Base-by-base conservation (phyloP, 768 basidiomycete species). In the Serendipita sp. region DNA sequence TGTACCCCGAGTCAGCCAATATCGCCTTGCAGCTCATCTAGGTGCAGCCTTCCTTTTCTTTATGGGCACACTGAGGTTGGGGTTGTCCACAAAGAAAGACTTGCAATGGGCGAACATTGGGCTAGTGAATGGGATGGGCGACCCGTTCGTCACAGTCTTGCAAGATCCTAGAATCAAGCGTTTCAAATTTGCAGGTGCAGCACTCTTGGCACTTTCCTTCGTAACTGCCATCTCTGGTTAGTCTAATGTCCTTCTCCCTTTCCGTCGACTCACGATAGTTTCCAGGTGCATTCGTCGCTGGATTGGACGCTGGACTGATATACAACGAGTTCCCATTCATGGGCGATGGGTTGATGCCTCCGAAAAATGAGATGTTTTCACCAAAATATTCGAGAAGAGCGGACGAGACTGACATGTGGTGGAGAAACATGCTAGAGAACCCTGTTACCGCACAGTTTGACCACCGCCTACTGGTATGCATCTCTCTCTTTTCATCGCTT, bases 271-370 rank as follows among this genome's bases (percentile, higher is more conserved):
- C 64, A 18, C 18, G 8, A 28, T 23, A 18, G 35, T 52, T 52
- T 63, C 1, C 71, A 95, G 95, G 96, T 63, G 96, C 96, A 3
- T 98, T 99, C 70, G 96, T 99, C 34, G 96, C 96, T 44, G 96
- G 96, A 13, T 79, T 99, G 47, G 96, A 99, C 73, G 96, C 96
- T 0, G 96, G 96, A 13, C 75, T 99, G 64, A 73, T 93, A n/a
- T 98, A 98, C 76, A 99, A 99, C 72, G 95, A 98, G 71, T 99
- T 96, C 76, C 96, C 96, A 0, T 75, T 87, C 3, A 99, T 99
- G 95, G 95, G 91, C 44, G 93, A 88, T 4, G 80, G 84, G 15
- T 73, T 97, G 15, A 81, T 83, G 2, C 96, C 96, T 2, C 92
- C 93, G 0, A 67, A 77, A 4, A 81, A 85, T 44, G 96, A 98